These are phyloP conservation scores for Schoenoplectus triqueter DNA, from an alignment of 202 grass and related monocot species.

Conservation along the genomic window DNA sequence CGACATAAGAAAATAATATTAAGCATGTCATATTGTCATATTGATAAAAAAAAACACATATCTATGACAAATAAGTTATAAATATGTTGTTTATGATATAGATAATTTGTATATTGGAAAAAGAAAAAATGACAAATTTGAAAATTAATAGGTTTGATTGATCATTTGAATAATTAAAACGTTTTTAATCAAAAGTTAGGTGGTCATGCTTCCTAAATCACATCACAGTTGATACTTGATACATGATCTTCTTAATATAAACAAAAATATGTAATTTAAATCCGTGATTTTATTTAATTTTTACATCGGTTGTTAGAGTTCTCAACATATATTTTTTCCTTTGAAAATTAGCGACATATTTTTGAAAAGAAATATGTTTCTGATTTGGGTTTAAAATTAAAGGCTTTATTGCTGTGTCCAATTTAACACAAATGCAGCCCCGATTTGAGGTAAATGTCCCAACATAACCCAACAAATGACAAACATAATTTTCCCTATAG, in stretches of 20 bases:
- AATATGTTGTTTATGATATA: no score
- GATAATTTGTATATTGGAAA: no score
- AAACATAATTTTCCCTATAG: neutral
- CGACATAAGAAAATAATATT: neutral
- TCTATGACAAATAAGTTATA: no score
- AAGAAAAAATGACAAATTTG: no score
- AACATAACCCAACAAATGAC: conserved; percentile 16
- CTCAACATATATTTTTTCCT: no score
- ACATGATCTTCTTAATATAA: neutral
- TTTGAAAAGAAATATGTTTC: neutral
- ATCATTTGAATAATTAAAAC: no score
- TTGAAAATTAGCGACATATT: neutral
- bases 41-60: no score
- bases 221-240: neutral
- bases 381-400: neutral
- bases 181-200: neutral
- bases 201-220: neutral
- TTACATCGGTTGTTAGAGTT: no score
- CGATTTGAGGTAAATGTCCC: neutral
- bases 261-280: neutral
- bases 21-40: no score
- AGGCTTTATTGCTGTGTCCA: neutral
- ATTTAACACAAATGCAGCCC: neutral
- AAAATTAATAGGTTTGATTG: no score
- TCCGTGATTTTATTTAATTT: neutral